Base-by-base conservation (phyloP, 495 filamentous ascomycete species). In the Cercophora scortea region DNA sequence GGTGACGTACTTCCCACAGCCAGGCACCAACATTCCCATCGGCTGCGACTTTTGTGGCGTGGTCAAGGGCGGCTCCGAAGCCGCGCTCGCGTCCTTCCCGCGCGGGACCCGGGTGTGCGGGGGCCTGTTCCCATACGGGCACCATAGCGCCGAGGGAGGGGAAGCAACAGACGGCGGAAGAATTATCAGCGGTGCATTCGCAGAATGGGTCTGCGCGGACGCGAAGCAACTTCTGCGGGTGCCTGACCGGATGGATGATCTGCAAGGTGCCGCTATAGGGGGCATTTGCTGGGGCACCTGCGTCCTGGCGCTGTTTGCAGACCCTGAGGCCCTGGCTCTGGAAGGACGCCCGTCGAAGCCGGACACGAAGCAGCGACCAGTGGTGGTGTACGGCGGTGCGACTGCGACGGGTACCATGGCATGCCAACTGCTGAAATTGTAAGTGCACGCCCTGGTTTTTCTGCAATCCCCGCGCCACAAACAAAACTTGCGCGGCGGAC, bases 11-110 rank as follows among this genome's bases (percentile, higher is more conserved):
- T 68, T 73, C 13, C 58, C 70, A 0, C 59, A 48, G 1, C 62
- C 60, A 2, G 74, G 73, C 2, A 65, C 60, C 4, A 57, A 63
- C 48, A 2, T 25, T 2, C 25, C 25, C 25, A 51, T 62, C 50
- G 75, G 75, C 0, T 72, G 62, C 51, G 76, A 79, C 49, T 79
- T 65, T 49, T 61, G 72, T 3, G 76, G 76, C 1, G 59, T 54
- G 0, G 66, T 71, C 13, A 60, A 63, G n/a, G 19, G 69, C 6
- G 71, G 67, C 35, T 15, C 43, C 8, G 7, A 11, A 3, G 18
- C 41, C 17, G 17, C 25, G 17, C 9, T 9, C 10, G 49, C 8
- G 18, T 19, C 15, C 38, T 41, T 41, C 38, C 38, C 38, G 38
- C 12, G 45, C 2, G 50, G 53, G 12, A 47, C 45, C 11, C 45